Evolutionary conservation across 345 rosid genomes (phyloP).

Genomic region (Corymbia maculata): DNA sequence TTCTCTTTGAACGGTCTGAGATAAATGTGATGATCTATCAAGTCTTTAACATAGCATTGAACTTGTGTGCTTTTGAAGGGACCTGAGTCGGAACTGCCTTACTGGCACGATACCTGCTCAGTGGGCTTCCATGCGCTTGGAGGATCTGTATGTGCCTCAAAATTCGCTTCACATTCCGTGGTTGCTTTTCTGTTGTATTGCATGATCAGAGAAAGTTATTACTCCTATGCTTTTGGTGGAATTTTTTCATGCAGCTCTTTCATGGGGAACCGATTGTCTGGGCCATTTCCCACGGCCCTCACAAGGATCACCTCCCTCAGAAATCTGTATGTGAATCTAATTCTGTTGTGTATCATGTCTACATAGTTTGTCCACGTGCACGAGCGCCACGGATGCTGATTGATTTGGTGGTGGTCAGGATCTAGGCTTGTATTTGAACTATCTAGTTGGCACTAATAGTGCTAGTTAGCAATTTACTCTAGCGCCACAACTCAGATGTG

Average conservation of each 20-base stretch:
- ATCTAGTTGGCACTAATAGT: neutral
- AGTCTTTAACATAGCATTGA: neutral
- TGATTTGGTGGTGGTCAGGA: neutral
- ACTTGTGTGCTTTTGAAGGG: conserved; percentile 28
- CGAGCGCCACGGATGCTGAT: neutral
- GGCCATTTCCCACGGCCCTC: conserved; percentile 69
- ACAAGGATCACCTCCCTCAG: conserved; percentile 48
- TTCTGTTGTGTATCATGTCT: neutral
- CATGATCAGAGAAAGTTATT: neutral
- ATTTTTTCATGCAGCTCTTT: conserved; percentile 38
- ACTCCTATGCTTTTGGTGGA: neutral
- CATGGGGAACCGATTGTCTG: conserved; percentile 84
- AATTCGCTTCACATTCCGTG: neutral
- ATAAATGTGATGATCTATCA: neutral
- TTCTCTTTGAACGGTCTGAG: neutral
- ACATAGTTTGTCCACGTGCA: neutral
- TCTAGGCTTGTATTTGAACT: neutral
- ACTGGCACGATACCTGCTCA: conserved; percentile 67
- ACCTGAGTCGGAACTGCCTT: conserved; percentile 68
- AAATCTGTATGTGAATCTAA: conserved; percentile 50
- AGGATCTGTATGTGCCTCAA: conserved; percentile 34
- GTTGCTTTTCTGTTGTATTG: neutral
- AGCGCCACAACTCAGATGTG: neutral
- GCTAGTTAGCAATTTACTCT: neutral
- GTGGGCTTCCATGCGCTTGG: conserved; percentile 70